Conservation (phyloP, 106 monocot species). For the Acorus gramineus region DNA sequence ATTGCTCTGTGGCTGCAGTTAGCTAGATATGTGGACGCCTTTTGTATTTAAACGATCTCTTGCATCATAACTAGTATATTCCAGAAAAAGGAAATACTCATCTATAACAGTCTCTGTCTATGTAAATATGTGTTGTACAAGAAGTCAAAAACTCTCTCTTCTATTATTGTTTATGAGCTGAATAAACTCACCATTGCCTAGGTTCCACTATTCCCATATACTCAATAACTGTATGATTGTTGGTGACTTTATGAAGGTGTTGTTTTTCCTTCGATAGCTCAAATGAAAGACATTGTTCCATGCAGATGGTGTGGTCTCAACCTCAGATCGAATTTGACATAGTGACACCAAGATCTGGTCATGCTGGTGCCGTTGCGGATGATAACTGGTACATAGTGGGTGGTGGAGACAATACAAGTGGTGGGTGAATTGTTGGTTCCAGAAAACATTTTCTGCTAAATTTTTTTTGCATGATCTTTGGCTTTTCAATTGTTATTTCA, state of each 20-base stretch:
- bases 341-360: slow-evolving; percentile 71
- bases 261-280: slow-evolving; percentile 1
- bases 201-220: no score
- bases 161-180: no score
- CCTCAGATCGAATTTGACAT: slow-evolving; percentile 50
- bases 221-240: neutral
- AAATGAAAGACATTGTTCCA: neutral
- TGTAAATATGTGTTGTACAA: no score
- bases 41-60: no score
- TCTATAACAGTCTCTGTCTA: no score
- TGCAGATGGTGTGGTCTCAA: slow-evolving; percentile 92
- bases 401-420: slow-evolving; percentile 83
- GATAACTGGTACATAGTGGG: slow-evolving; percentile 86
- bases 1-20: no score
- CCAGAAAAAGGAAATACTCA: no score
- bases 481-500: neutral
- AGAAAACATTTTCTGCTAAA: neutral
- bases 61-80: no score
- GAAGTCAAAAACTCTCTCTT: no score
- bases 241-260: neutral
- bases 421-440: slow-evolving; percentile 19
- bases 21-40: no score
- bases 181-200: no score
- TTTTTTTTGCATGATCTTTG: neutral
- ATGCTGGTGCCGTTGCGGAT: slow-evolving; percentile 51